A percentile compares a stretch with the other conserved stretches of the same genome.
phyloP scores from a whole-genome alignment of 2,329 filamentous ascomycete genomes.

The Cladophialophora psammophila region DNA sequence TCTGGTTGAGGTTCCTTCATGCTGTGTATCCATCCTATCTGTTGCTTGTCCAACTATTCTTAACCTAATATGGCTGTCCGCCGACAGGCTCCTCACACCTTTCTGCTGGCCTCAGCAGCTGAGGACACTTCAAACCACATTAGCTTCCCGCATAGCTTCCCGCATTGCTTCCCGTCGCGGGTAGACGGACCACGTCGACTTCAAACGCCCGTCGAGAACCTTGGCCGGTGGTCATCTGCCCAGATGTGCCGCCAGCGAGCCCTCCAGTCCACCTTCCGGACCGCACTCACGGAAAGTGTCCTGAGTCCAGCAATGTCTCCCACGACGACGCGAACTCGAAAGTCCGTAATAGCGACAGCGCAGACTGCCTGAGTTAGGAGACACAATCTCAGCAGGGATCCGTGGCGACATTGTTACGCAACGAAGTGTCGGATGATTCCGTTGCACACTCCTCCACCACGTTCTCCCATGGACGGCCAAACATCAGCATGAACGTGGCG shows the following conservation, averaged over 20 bases:
- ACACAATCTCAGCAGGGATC: background rate
- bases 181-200: background rate
- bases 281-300: background rate
- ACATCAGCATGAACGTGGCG: background rate
- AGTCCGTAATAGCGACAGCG: background rate
- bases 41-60: background rate
- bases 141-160: background rate
- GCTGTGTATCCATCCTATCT: slow-evolving; percentile 1
- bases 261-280: background rate
- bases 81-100: background rate
- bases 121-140: background rate
- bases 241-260: background rate
- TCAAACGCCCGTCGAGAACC: background rate
- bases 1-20: background rate
- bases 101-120: background rate
- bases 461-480: background rate
- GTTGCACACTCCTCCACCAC: background rate
- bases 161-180: background rate
- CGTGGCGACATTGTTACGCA: background rate
- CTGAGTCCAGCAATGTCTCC: background rate
- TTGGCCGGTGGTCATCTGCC: background rate
- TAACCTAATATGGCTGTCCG: background rate
- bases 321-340: background rate
- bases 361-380: background rate
- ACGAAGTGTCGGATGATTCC: background rate